Base-by-base conservation (phyloP, 116 monocot genomes). In the Papilionanthe hybrid region DNA sequence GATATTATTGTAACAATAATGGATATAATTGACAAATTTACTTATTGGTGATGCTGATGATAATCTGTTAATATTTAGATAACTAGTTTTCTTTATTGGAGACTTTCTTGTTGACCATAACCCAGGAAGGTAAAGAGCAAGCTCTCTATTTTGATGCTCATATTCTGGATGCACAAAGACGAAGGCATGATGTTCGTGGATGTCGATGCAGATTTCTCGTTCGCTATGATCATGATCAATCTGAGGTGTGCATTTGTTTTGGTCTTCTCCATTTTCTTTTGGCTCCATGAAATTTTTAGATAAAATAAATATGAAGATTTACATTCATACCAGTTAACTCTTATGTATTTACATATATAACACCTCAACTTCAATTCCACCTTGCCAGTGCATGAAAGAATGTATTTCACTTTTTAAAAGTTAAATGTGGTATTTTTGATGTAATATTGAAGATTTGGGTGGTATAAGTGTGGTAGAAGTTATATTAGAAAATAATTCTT, bases 71-170 rank as follows among this genome's bases (percentile, higher is more conserved):
- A 32, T 37, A 69, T 32, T 13, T 2, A 15, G 15, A 32, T 69
- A 69, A 32, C 37, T 69, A 32, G 8, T 30, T 69, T 30, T 22
- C 25, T 17, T 32, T 37, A 29, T 32, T 69, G 63, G 9, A 23
- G 17, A 69, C 17, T 69, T 13, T 17, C 4, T 13, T 29, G 5
- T 30, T 32, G 32, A 8, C 9, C 63, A 63, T 63, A 63, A 63
- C 1, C n/a, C 88, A 95, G 94, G 98, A 94, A 87, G 94, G 93
- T 58, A 94, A 92, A 83, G 98, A 93, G 50, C 98, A 98, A 78
- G 95, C 95, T 75, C 94, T 98, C 42, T 98, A 98, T 85, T 98
- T 93, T 83, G 93, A 98, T 87, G 98, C 98, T 9, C 93, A 88
- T 78, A 87, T 94, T 50, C 88, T 98, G 75, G 95, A 98, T 85